Evolutionary conservation across 805 yeast genomes (phyloP), one percentile per base, ranked within the genome.

Genomic region (Kodamaea nitidulidarum): DNA sequence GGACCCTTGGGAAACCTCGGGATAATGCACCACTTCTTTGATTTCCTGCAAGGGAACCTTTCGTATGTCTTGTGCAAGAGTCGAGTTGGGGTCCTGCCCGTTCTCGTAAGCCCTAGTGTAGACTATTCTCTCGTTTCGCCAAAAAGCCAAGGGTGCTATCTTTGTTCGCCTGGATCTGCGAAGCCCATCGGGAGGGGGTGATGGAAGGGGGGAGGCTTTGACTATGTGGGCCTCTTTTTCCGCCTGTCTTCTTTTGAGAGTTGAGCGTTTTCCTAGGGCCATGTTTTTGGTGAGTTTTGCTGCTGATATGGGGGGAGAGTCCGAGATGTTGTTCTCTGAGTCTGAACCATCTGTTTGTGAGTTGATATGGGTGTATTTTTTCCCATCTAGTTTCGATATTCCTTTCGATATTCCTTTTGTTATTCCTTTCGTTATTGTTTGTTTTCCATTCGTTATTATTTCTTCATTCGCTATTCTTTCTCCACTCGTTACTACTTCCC

Each of bases 61-160:
- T 11, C 51, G 46, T 16, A 64, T 58, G 39, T 63, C 67, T 10
- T 46, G 48, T 14, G 55, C 52, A 25, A 66, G 48, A 2, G 68
- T 63, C 14, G 70, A 62, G 39, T 75, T 76, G 4, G 75, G 70
- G 40, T 71, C 73, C 12, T 47, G 55, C 14, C 48, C 58, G 5
- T 63, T 50, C 27, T 58, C 63, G 28, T 46, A 25, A 5, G 68
- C 66, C 26, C 63, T 46, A 1, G 63, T 50, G 52, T 84, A 88
- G 3, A 84, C 75, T 21, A 84, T 75, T 43, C 78, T 68, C 59
- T 88, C 96, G 52, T 84, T 85, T 55, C 84, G 76, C 96, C 96
- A 88, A 55, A 73, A 84, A 2, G 87, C 90, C 46, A 88, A 63
- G 0, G 95, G 91, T 3, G 81, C 75, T 5, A 84, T 71, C 45